Evolutionary conservation across 768 basidiomycete genomes (phyloP), one percentile per base, ranked within the genome.

Genomic region (Saitozyma sp.): DNA sequence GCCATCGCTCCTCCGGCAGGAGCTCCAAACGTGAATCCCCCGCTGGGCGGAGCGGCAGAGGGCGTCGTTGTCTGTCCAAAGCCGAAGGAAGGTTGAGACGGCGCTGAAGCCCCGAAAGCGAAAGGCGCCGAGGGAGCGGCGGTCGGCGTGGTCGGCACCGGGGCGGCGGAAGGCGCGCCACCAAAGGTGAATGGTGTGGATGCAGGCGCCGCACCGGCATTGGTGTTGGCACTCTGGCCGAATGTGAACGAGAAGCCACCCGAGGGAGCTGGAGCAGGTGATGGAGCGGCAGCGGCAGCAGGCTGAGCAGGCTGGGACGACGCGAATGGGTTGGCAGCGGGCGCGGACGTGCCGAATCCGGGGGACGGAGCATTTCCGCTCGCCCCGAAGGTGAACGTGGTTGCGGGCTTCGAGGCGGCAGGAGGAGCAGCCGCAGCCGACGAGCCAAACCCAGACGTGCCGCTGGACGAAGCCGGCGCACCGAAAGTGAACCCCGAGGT

Each of bases 11-110:
- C 41, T 3, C 50, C 52, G 45, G 58, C 40, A 29, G 51, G 46
- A 20, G 46, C 58, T 20, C 65, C 65, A 19, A 59, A 63, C 43
- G 51, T 43, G 46, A 61, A 61, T 9, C 57, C 43, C 41, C 38
- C 14, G 37, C 13, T 39, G 29, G 59, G 40, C 11, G 65, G 38
- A 37, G 50, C 53, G 14, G 61, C 48, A 17, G 64, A 46, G n/a
- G 57, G 52, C 13, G 62, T 52, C 14, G 54, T 40, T 9, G 19
- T 8, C 16, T 56, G 52, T 5, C 58, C 43, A 50, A 62, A 62
- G 29, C 20, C 17, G 45, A 59, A 63, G 38, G 49, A 49, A 10
- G 46, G 19, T 58, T 43, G 13, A 2, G 56, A 20, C 5, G 54
- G 56, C 43, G 48, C 48, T 46, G 54, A 42, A 52, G 41, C 43